phyloP scores from a whole-genome alignment of 306 rosid genomes.

The Malus asiatica region DNA sequence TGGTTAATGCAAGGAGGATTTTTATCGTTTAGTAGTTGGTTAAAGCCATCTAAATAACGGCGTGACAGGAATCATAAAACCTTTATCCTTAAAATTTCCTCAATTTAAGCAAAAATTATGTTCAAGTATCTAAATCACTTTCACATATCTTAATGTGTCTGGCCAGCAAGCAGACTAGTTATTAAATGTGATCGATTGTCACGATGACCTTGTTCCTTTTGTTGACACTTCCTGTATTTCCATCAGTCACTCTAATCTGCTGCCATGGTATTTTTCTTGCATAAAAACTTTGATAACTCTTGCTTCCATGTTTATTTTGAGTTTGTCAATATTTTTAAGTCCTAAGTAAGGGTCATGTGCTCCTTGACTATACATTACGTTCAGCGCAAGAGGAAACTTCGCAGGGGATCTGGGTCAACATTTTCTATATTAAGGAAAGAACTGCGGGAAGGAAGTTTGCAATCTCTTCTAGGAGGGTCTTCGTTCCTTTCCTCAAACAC shows the following conservation, averaged over 20 bases:
- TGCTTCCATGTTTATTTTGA: neutral
- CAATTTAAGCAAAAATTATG: no score
- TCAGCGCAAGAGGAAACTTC: constrained; percentile 75
- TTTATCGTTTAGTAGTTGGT: neutral
- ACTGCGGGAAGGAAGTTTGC: constrained; percentile 69
- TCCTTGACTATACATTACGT: constrained; percentile 68
- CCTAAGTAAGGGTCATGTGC: neutral
- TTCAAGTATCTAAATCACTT: neutral
- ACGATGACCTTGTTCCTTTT: neutral
- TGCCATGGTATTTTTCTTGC: neutral
- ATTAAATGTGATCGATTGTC: neutral
- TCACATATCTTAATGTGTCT: neutral
- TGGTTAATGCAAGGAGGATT: neutral
- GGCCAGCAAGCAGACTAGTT: neutral
- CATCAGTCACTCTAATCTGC: neutral
- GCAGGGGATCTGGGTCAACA: constrained; percentile 57
- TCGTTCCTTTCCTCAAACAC: constrained; percentile 44
- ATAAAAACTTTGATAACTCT: neutral
- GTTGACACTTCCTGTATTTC: neutral
- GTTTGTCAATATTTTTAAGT: neutral
- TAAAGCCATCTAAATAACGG: neutral
- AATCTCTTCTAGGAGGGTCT: constrained; percentile 77
- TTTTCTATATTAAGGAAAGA: constrained; percentile 68
- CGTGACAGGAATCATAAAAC: no score
- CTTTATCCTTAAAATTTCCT: no score